Evolutionary conservation across 2,329 filamentous ascomycete genomes (phyloP), one percentile per base, ranked within the genome.

Genomic region (Dactylellina drechsleri): DNA sequence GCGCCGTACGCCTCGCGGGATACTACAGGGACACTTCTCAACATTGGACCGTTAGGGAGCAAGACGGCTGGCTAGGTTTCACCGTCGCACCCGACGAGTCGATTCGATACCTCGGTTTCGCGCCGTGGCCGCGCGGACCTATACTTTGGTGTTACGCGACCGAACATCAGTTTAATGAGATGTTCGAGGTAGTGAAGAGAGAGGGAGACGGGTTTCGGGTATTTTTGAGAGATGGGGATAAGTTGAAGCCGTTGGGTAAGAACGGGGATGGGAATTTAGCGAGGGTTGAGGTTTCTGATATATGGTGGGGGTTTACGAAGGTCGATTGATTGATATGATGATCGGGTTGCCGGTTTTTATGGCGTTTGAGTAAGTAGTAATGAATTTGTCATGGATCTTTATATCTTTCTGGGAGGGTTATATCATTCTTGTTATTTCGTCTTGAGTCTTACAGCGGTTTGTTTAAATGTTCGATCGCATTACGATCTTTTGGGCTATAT

Each of bases 291-390:
- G 26, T 26, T 16, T 62, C 58, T 50, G 52, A 62, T 16, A 18
- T 61, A 12, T 70, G 66, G 66, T 70, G 66, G 66, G 31, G 58
- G n/a, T 70, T 70, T 43, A 62, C 66, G 4, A 70, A 64, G 41
- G 66, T 64, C n/a, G 15, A 45, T 13, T n/a, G 40, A 47, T 47
- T n/a, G 43, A 47, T 18, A 7, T 5, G 1, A 10, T 36, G 31
- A 36, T 10, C 6, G 10, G 5, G 6, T 36, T 3, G 10, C 1
- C 6, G 23, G 4, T 23, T 2, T 23, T 23, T 23, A 23, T 23
- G 23, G 23, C 23, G 23, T 23, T 23, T 23, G 23, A 4, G 23
- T 23, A n/a, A n/a, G n/a, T n/a, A n/a, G n/a, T n/a, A n/a, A n/a
- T n/a, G n/a, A n/a, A n/a, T n/a, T n/a, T n/a, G n/a, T n/a, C n/a